Evolutionary conservation across 1,284 basidiomycete genomes (phyloP).

Genomic region (Hymenochaete sp.): DNA sequence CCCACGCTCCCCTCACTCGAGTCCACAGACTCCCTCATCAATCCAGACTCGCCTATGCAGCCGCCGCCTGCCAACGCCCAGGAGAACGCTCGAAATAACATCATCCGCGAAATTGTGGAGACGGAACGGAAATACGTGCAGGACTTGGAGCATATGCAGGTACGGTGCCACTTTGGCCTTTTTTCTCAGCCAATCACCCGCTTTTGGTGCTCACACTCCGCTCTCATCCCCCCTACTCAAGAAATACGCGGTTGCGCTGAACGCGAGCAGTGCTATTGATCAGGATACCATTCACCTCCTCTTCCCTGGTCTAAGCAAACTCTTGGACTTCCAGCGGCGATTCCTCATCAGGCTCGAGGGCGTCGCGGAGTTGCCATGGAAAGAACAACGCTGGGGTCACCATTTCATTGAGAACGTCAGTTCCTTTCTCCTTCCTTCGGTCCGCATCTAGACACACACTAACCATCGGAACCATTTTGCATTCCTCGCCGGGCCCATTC

Average conservation of each 20-base stretch:
- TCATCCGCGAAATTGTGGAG: slow-evolving; percentile 82
- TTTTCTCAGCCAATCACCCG: slow-evolving; percentile 3
- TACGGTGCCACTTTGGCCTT: slow-evolving; percentile 37
- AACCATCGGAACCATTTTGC: slow-evolving; percentile 18
- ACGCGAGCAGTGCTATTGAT: slow-evolving; percentile 78
- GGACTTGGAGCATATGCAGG: slow-evolving; percentile 95
- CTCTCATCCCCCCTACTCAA: slow-evolving; percentile 24
- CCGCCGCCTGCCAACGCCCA: slow-evolving; percentile 43
- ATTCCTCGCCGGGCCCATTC: slow-evolving; percentile 2
- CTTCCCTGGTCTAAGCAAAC: slow-evolving; percentile 91
- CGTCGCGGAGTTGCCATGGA: slow-evolving; percentile 75
- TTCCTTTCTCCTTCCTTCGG: slow-evolving; percentile 23
- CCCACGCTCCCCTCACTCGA: slow-evolving; percentile 43
- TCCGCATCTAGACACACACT: not conserved
- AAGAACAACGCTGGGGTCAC: slow-evolving; percentile 83
- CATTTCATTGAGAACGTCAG: slow-evolving; percentile 75
- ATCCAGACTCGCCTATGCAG: slow-evolving; percentile 32
- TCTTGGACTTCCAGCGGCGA: slow-evolving; percentile 94
- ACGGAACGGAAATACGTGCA: slow-evolving; percentile 98
- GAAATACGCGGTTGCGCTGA: slow-evolving; percentile 78
- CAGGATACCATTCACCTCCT: slow-evolving; percentile 93
- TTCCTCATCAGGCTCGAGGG: slow-evolving; percentile 94
- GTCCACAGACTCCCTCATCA: slow-evolving; percentile 48
- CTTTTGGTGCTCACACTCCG: slow-evolving; percentile 17
- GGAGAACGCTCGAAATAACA: slow-evolving; percentile 67